A percentile compares a stretch with the other conserved stretches of the same genome.
Evolutionary conservation across 148 eudicot species (phyloP).

Genomic region (Oxyria digyna): DNA sequence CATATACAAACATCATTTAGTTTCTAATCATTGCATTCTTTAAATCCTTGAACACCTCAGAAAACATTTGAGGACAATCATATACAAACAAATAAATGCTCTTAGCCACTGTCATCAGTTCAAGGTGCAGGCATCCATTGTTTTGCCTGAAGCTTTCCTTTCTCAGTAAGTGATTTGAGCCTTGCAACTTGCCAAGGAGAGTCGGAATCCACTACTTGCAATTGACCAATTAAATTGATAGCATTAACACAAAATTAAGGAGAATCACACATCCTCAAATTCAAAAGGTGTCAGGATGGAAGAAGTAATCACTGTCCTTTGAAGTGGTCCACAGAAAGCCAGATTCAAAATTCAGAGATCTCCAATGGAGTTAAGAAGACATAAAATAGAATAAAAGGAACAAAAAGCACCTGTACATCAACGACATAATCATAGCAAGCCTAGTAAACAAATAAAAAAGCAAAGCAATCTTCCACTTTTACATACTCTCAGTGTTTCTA

Average conservation of each 20-base stretch:
- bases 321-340: neutral
- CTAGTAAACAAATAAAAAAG: neutral
- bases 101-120: neutral
- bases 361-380: neutral
- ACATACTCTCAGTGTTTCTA: neutral
- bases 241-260: neutral
- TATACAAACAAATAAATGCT: neutral
- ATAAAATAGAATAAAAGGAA: neutral
- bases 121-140: neutral
- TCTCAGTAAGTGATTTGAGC: neutral
- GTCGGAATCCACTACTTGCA: neutral
- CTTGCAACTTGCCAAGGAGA: neutral
- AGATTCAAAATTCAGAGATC: neutral
- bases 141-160: neutral
- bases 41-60: neutral
- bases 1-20: neutral
- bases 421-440: neutral
- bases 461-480: slow-evolving; percentile 1
- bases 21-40: neutral
- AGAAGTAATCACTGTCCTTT: neutral
- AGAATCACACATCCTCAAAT: neutral
- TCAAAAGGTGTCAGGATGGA: neutral
- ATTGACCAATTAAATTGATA: neutral
- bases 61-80: neutral
- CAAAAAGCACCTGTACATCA: neutral